Evolutionary conservation across 1,284 basidiomycete species (phyloP), one percentile per base, ranked within the genome.

Genomic region (Trichosporon sp.): DNA sequence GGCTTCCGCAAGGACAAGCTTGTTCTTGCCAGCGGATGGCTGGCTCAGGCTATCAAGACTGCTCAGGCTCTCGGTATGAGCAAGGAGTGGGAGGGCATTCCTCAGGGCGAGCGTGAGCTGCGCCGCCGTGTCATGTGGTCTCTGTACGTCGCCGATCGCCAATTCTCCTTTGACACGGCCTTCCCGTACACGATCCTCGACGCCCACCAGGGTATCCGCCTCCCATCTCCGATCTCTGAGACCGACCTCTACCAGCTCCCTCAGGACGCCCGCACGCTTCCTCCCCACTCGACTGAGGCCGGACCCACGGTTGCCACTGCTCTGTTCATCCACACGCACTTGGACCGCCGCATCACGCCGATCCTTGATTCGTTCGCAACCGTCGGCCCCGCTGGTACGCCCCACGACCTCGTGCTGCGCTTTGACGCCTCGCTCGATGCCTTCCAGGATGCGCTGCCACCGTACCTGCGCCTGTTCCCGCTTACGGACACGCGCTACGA

Each of bases 161-260:
- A 73, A 54, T 71, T 73, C 65, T 72, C 73, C 1, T 77, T 75
- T 67, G 71, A 74, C 37, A 77, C 76, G 4, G 70, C 72, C 3
- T 72, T 74, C 67, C 77, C 77, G 2, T 78, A 78, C 68, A 77
- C 74, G 10, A 76, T 78, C 54, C 63, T 74, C 56, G 75, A 77
- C 59, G 70, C 71, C 3, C 77, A 78, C 60, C 71, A 74, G 37
- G 72, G 74, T 21, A 72, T 77, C 36, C 71, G 73, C 59, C 63
- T 76, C 3, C 77, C 77, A 2, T 76, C 76, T 4, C 72, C 74
- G 4, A 73, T 77, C 57, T 67, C 75, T n/a, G 77, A 78, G 61
- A 44, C 60, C 8, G 77, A 78, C 10, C 69, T 78, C 14, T 74
- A 74, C 65, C 65, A 71, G 65, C 66, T 73, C 54, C 63, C 73